A percentile compares a stretch with the other conserved stretches of the same genome.
Evolutionary conservation across 2,329 filamentous ascomycete species (phyloP).

Genomic region (Cladophialophora immunda): DNA sequence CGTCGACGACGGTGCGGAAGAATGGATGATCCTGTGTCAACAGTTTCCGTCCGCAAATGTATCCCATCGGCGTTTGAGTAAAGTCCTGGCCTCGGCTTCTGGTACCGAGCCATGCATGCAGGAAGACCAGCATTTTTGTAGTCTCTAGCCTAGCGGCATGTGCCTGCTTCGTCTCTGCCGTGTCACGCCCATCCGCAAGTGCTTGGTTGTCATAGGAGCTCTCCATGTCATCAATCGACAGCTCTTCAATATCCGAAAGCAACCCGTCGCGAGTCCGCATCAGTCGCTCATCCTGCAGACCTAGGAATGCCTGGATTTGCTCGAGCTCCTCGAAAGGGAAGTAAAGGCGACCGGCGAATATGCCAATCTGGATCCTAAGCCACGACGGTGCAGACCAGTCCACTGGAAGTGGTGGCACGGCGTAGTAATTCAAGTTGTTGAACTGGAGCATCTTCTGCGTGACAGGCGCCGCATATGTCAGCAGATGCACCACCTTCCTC

Average conservation of each 20-base stretch:
- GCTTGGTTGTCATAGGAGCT: background rate
- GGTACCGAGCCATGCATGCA: conserved; percentile 46
- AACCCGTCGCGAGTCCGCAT: background rate
- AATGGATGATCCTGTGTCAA: conserved; percentile 44
- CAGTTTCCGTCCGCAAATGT: conserved; percentile 45
- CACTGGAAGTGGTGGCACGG: conserved; percentile 43
- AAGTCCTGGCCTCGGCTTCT: conserved; percentile 47
- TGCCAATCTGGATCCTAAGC: conserved; percentile 26
- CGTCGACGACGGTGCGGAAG: conserved; percentile 33
- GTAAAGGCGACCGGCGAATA: conserved; percentile 27
- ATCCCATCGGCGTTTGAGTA: conserved; percentile 48
- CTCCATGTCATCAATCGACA: background rate
- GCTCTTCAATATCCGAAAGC: conserved; percentile 4
- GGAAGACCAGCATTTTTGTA: conserved; percentile 41
- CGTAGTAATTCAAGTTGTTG: conserved; percentile 58
- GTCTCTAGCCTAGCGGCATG: conserved; percentile 23
- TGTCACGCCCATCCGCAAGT: background rate
- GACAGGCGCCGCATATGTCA: conserved; percentile 61
- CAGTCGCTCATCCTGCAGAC: conserved; percentile 1
- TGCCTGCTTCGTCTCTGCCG: conserved; percentile 7
- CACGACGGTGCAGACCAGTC: conserved; percentile 32
- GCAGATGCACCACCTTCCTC: conserved; percentile 51
- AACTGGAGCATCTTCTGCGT: conserved; percentile 51
- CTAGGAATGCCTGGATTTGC: conserved; percentile 26
- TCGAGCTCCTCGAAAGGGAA: conserved; percentile 44